These are phyloP conservation scores for Xylaria sp. DNA, from an alignment of 2,329 filamentous ascomycete genomes.

Conservation along the genomic window DNA sequence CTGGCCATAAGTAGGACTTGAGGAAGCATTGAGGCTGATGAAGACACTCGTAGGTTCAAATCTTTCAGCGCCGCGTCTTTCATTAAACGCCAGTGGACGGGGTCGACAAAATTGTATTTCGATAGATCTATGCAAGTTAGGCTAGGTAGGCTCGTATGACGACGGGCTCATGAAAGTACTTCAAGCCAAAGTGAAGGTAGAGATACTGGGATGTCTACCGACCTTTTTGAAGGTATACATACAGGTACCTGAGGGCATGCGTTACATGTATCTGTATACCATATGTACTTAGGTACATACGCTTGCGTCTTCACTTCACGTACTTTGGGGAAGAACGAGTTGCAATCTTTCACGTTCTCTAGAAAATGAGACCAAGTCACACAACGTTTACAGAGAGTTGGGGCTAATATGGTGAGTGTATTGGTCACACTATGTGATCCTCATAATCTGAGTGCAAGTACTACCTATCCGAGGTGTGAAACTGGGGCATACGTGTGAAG, in stretches of 20 bases:
- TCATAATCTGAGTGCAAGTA: neutral
- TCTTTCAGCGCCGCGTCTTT: neutral
- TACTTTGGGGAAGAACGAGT: neutral
- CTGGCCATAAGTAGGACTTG: neutral
- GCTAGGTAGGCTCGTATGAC: neutral
- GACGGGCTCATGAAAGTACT: neutral
- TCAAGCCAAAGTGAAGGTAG: too few species aligned
- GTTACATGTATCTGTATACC: neutral
- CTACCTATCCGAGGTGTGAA: constrained; percentile 11
- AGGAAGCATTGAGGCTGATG: neutral
- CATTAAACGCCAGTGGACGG: too few species aligned
- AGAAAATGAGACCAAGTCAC: neutral
- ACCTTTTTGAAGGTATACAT: neutral
- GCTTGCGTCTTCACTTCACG: neutral
- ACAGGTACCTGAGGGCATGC: neutral
- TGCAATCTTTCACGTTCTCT: neutral
- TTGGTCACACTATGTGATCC: constrained; percentile 16
- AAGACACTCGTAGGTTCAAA: neutral
- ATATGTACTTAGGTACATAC: neutral
- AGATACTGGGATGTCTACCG: neutral
- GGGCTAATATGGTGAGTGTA: neutral
- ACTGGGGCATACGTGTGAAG: neutral
- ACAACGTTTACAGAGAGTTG: neutral
- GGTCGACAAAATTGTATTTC: too few species aligned
- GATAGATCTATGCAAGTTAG: too few species aligned